Base-by-base conservation (phyloP, 306 rosid genomes). In the Sophora flavescens region DNA sequence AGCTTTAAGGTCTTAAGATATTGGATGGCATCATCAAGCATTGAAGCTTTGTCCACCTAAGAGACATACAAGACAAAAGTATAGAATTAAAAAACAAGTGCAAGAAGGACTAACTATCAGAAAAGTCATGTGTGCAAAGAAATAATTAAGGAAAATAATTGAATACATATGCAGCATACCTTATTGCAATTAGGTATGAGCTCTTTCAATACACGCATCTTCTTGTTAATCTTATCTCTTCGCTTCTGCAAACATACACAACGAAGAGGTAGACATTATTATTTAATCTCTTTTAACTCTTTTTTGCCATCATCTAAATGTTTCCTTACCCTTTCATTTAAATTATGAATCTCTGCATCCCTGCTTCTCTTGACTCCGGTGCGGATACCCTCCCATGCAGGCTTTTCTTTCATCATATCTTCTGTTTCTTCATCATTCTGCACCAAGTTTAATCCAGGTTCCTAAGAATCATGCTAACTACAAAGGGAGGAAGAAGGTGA, bases 11-110 rank as follows among this genome's bases (percentile, higher is more conserved):
- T 75, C 85, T 86, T 88, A 0, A 84, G 85, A 77, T 88, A 88
- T 14, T 88, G 86, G 0, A 88, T 88, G 45, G 92, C 90, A 72
- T 88, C 88, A 3, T 88, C 90, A 42, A 86, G 90, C 85, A 86
- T 84, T 41, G 92, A 88, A 58, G 81, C 90, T 73, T 84, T 77
- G 76, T 86, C 92, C 68, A 57, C 39, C 84, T 84, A 60, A 28
- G 52, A 74, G 47, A 42, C 32, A 70, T 7, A 50, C 3, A 39
- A 35, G 28, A 35, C 7, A 51, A n/a, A 54, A 67, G 1, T 17
- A 6, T 44, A 63, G 13, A 62, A 63, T 47, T 58, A 14, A 60
- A 14, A 60, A 28, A 42, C 11, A 51, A 45, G 62, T 3, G 26
- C 51, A 47, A 39, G 15, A 10, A 67, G 15, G 11, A 38, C 32